phyloP scores from a whole-genome alignment of 176 grass and related monocot genomes.

The Melocanna baccifera region DNA sequence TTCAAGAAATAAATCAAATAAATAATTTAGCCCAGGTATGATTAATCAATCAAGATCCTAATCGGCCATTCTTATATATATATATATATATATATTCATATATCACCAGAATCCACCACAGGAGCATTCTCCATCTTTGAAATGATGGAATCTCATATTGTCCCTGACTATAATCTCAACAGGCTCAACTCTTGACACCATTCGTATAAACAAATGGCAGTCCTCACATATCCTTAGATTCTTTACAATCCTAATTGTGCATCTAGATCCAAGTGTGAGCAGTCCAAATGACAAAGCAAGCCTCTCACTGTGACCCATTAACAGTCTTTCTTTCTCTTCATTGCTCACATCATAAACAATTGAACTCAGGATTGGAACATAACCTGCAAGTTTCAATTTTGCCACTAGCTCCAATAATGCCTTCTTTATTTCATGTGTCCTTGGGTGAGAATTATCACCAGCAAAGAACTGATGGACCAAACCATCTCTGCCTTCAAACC shows the following conservation, averaged over 20 bases:
- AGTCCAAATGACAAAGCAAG: slow-evolving; percentile 59
- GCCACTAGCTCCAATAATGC: slow-evolving; percentile 33
- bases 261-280: slow-evolving; percentile 37
- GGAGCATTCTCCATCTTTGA: slow-evolving; percentile 63
- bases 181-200: slow-evolving; percentile 49
- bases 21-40: background rate
- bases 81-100: background rate
- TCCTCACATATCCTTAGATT: slow-evolving; percentile 78
- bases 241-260: slow-evolving; percentile 63
- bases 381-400: slow-evolving; percentile 49
- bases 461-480: slow-evolving; percentile 69
- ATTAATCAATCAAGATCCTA: slow-evolving; percentile 10
- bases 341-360: slow-evolving; percentile 75
- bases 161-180: slow-evolving; percentile 61
- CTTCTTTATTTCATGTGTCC: slow-evolving; percentile 50
- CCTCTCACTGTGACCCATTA: slow-evolving; percentile 74
- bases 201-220: slow-evolving; percentile 58
- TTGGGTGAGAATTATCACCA: slow-evolving; percentile 53
- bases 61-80: background rate
- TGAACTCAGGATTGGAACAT: slow-evolving; percentile 53
- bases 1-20: slow-evolving; percentile 20
- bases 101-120: slow-evolving; percentile 70
- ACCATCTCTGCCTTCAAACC: slow-evolving; percentile 61
- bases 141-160: slow-evolving; percentile 72
- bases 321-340: slow-evolving; percentile 53